phyloP scores from a whole-genome alignment of 2,329 filamentous ascomycete genomes.

The Aspergillus sojae region DNA sequence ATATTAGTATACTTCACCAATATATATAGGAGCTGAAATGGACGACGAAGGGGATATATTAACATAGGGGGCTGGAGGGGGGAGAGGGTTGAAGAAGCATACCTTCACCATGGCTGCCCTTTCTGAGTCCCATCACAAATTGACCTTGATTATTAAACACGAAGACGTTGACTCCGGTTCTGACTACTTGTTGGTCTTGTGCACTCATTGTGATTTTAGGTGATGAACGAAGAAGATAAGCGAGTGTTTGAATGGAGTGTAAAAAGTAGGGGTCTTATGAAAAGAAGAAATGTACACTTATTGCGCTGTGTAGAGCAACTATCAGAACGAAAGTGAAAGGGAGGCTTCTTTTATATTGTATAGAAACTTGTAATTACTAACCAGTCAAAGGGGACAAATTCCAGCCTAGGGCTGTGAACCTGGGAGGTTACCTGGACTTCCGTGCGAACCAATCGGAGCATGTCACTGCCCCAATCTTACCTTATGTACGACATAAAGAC shows the following conservation, averaged over 20 bases:
- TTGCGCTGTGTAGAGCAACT: not conserved
- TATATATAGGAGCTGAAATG: too few relatives aligned
- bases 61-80: not conserved
- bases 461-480: not conserved
- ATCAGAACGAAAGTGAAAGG: not conserved
- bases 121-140: slow-evolving; percentile 19
- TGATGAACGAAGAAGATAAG: not conserved
- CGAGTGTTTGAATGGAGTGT: not conserved
- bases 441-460: not conserved
- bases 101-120: slow-evolving; percentile 23
- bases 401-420: not conserved
- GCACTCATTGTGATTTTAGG: not conserved
- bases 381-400: not conserved
- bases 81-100: not conserved
- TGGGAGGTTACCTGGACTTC: not conserved
- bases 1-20: not conserved
- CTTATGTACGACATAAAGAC: too few relatives aligned
- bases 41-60: too few relatives aligned
- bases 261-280: too few relatives aligned
- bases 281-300: too few relatives aligned
- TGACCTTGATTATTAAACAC: slow-evolving; percentile 14
- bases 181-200: not conserved
- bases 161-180: slow-evolving; percentile 20
- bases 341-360: not conserved
- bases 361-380: not conserved